These are phyloP conservation scores for Chaetomium sp. DNA, from an alignment of 2,329 filamentous ascomycete genomes.

Conservation along the genomic window DNA sequence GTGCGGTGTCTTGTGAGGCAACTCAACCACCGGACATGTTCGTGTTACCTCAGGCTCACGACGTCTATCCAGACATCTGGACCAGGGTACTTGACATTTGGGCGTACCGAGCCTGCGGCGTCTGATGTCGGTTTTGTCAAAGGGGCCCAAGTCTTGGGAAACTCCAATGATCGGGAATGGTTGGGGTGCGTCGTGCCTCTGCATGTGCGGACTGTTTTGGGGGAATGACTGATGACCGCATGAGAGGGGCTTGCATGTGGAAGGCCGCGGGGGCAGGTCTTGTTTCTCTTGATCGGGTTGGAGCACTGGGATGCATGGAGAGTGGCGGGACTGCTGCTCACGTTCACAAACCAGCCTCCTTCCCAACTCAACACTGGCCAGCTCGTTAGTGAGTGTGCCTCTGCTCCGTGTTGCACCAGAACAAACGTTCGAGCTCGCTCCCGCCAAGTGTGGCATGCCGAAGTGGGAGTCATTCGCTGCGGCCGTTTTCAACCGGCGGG, in stretches of 20 bases:
- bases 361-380: background rate
- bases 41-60: too few relatives aligned
- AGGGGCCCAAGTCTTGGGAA: too few relatives aligned
- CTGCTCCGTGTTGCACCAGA: background rate
- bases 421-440: background rate
- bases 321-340: background rate
- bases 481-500: background rate
- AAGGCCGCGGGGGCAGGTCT: background rate
- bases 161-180: too few relatives aligned
- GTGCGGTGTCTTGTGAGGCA: too few relatives aligned
- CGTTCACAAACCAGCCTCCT: background rate
- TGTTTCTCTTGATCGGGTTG: background rate
- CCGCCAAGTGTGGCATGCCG: background rate
- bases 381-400: background rate
- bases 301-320: background rate
- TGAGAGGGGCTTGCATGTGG: slow-evolving; percentile 4
- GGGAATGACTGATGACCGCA: slow-evolving; percentile 6
- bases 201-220: background rate
- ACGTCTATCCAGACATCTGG: too few relatives aligned
- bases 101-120: too few relatives aligned
- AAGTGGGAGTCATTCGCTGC: background rate
- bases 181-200: too few relatives aligned
- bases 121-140: too few relatives aligned
- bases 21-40: too few relatives aligned
- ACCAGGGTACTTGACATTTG: too few relatives aligned